These are phyloP conservation scores for Artomyces pyxidatus DNA, from an alignment of 768 basidiomycete species.

Conservation along the genomic window DNA sequence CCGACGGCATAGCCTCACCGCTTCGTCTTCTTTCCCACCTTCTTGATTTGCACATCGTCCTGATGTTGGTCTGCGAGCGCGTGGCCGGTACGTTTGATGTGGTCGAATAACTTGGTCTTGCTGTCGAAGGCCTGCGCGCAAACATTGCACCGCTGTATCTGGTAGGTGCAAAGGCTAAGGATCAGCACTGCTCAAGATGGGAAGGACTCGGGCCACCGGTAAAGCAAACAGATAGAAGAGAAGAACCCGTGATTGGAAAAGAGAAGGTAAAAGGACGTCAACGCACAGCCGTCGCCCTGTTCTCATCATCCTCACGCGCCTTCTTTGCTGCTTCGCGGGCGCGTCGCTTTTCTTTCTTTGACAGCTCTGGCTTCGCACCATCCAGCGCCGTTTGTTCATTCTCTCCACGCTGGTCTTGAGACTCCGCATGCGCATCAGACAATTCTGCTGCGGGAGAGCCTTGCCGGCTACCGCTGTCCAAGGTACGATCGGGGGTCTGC, in stretches of 20 bases:
- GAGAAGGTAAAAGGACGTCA: not conserved
- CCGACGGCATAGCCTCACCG: conserved; percentile 4
- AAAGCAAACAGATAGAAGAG: not conserved
- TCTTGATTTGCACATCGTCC: conserved; percentile 13
- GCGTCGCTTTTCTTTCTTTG: conserved; percentile 79
- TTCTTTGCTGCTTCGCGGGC: conserved; percentile 71
- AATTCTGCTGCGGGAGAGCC: conserved; percentile 14
- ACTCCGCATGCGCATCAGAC: not conserved
- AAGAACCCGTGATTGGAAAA: not conserved
- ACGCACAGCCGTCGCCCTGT: conserved; percentile 6
- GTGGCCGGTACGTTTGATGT: conserved; percentile 66
- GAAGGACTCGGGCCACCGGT: no score
- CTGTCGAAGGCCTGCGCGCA: conserved; percentile 58
- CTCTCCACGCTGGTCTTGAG: conserved; percentile 10
- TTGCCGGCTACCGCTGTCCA: not conserved
- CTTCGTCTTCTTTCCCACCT: conserved; percentile 31
- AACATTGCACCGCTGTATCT: conserved; percentile 49
- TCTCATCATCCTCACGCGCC: conserved; percentile 19
- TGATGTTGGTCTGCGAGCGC: conserved; percentile 39
- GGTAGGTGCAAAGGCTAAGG: not conserved
- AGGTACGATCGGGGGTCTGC: no score
- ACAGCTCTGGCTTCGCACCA: conserved; percentile 27
- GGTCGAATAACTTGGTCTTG: conserved; percentile 67
- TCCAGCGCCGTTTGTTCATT: conserved; percentile 3
- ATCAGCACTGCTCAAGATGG: conserved; percentile 5